A percentile compares a stretch with the other conserved stretches of the same genome.
Conservation (phyloP, 192 early-diverging fungal species). For the Podila epigama region DNA sequence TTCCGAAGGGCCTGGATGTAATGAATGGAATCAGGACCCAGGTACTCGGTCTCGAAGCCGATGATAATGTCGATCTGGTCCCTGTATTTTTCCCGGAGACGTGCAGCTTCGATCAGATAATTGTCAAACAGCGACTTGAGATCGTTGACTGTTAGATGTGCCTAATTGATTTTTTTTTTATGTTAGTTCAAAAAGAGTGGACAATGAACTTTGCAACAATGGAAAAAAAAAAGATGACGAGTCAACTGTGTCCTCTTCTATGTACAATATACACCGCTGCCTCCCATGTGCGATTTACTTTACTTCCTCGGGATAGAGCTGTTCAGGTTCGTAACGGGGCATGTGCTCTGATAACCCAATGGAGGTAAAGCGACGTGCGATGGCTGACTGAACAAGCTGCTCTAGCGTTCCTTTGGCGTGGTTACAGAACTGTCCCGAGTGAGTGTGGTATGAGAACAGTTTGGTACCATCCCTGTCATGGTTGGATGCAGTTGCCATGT, state of each 20-base stretch:
- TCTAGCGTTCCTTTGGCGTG: conserved; percentile 91
- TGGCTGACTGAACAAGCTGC: conserved; percentile 79
- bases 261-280: too few relatives aligned
- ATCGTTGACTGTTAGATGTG: conserved; percentile 68
- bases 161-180: too few relatives aligned
- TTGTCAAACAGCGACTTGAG: conserved; percentile 66
- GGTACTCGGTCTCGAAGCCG: conserved; percentile 88
- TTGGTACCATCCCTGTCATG: neutral
- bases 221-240: neutral
- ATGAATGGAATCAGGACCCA: conserved; percentile 43
- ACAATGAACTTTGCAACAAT: too few relatives aligned
- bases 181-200: too few relatives aligned
- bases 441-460: conserved; percentile 85
- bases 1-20: conserved; percentile 60
- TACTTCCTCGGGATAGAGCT: conserved; percentile 95
- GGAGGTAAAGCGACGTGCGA: conserved; percentile 70
- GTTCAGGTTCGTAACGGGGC: conserved; percentile 74
- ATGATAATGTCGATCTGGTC: conserved; percentile 76
- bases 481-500: too few relatives aligned
- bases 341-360: conserved; percentile 95
- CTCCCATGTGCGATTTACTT: too few relatives aligned
- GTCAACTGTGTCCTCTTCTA: neutral
- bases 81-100: conserved; percentile 72
- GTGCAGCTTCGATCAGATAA: conserved; percentile 78
- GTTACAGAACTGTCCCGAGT: conserved; percentile 95